Evolutionary conservation across 495 filamentous ascomycete genomes (phyloP), one percentile per base, ranked within the genome.

Genomic region (Penicillium coprophilum): DNA sequence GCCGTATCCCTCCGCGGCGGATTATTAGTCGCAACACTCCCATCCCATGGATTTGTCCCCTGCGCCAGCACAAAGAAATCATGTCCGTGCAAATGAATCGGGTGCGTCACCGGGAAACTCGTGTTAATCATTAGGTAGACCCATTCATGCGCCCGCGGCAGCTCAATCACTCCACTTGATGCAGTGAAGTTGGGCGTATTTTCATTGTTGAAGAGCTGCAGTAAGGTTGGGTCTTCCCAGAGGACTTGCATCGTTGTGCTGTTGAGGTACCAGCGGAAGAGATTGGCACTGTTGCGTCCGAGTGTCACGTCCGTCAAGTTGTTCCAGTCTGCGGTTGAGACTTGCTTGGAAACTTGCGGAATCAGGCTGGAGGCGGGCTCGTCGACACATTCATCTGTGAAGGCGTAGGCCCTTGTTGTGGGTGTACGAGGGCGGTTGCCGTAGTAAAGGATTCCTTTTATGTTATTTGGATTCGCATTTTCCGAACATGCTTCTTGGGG

Each of bases 401-500:
- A 60, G 15, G 23, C 4, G 44, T 43, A 61, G 6, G 36, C 9
- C 12, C n/a, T 55, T 6, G 58, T 56, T 20, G 32, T 51, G 13
- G 55, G 61, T 10, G 47, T 50, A 4, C 19, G 7, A 4, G 50
- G 43, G 79, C 72, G 3, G 75, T 76, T 61, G 21, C 44, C 55
- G 52, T 86, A 90, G 49, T 80, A 69, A 3, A 87, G 56, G 17
- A 88, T 85, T 6, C 82, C 85, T 21, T 60, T 72, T 61, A 83
- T 85, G 53, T 84, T 77, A 23, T 76, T 71, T 2, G 61, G 58
- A 30, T 65, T 77, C 21, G 62, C 63, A 27, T 79, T 80, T 8
- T 67, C 59, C 24, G 76, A 66, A 40, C 80, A 83, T 8, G 67
- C 64, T 2, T 59, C 54, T 62, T 82, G 80, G 0, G 82, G 79